Percentiles rank a stretch among this genome's conserved stretches.
phyloP scores from a whole-genome alignment of 805 yeast genomes.

The Zygotorulaspora chibaensis region DNA sequence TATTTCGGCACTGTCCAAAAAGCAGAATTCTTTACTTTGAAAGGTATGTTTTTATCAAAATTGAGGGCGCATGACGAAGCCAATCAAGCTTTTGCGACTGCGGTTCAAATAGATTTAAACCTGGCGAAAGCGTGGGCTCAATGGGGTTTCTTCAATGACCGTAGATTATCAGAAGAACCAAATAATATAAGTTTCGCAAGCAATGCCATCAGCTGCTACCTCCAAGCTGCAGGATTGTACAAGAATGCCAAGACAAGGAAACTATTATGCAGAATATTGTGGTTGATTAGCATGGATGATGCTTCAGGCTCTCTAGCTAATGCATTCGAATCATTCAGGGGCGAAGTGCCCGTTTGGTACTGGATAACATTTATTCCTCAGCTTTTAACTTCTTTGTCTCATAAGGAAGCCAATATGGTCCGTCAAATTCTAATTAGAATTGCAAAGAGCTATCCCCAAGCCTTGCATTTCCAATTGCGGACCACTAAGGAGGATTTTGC shows the following conservation, averaged over 20 bases:
- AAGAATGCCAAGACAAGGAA: conserved; percentile 89
- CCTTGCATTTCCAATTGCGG: conserved; percentile 90
- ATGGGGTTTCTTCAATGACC: conserved; percentile 96
- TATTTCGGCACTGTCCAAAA: conserved; percentile 97
- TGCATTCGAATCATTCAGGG: conserved; percentile 87
- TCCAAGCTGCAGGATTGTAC: conserved; percentile 96
- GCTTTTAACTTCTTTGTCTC: conserved; percentile 80
- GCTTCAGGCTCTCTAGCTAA: conserved; percentile 70
- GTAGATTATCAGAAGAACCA: conserved; percentile 78
- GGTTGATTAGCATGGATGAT: conserved; percentile 93
- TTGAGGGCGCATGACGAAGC: conserved; percentile 90
- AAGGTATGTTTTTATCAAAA: conserved; percentile 96
- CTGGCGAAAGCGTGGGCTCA: conserved; percentile 99
- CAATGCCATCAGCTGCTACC: conserved; percentile 90
- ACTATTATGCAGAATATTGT: conserved; percentile 79
- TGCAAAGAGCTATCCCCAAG: conserved; percentile 96
- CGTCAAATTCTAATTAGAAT: conserved; percentile 83
- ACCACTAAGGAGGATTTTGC: conserved; percentile 94
- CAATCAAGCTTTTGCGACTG: conserved; percentile 95
- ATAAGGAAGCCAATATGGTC: conserved; percentile 84
- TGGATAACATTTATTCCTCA: conserved; percentile 98
- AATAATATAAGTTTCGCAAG: conserved; percentile 79
- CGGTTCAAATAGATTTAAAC: conserved; percentile 91
- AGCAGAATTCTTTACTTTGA: conserved; percentile 94
- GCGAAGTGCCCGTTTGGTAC: conserved; percentile 98